A percentile compares a stretch with the other conserved stretches of the same genome.
Conservation (phyloP, 805 yeast genomes). For the Nakazawaea wyomingensis region DNA sequence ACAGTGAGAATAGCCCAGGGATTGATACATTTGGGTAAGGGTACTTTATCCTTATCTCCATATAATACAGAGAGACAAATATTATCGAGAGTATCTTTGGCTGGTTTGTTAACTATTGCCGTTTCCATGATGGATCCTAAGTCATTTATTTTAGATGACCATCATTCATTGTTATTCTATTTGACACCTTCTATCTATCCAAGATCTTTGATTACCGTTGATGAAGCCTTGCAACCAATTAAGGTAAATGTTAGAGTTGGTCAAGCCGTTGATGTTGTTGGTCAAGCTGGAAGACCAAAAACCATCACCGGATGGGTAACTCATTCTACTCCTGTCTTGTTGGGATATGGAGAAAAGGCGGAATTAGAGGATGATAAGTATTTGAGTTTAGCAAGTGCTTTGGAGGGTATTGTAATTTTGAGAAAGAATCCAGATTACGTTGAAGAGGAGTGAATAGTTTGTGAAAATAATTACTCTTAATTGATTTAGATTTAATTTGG, state of each 20-base stretch:
- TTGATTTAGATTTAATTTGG: too few species aligned
- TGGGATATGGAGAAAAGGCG: constrained; percentile 93
- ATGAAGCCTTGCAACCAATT: constrained; percentile 83
- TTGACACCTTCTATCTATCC: constrained; percentile 88
- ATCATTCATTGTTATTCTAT: constrained; percentile 70
- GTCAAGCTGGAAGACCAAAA: constrained; percentile 98
- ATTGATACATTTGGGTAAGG: constrained; percentile 90
- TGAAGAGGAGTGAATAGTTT: constrained; percentile 41
- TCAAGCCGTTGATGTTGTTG: constrained; percentile 97
- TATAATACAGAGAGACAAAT: constrained; percentile 86
- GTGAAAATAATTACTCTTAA: too few species aligned
- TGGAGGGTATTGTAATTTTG: constrained; percentile 92
- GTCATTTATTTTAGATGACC: constrained; percentile 68
- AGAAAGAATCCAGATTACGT: constrained; percentile 84
- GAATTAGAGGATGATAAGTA: constrained; percentile 95
- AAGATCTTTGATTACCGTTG: constrained; percentile 87
- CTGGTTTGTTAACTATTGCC: constrained; percentile 79
- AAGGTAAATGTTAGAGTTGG: constrained; percentile 98
- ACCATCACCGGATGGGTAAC: constrained; percentile 99
- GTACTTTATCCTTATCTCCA: constrained; percentile 85
- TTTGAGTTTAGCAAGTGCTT: constrained; percentile 68
- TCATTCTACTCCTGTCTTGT: constrained; percentile 92
- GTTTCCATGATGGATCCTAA: constrained; percentile 84
- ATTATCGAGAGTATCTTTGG: constrained; percentile 82
- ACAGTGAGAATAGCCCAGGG: constrained; percentile 96